A percentile compares a stretch with the other conserved stretches of the same genome.
These are phyloP conservation scores for Colletotrichum gloeosporioides DNA, from an alignment of 2,329 filamentous ascomycete species.

Conservation along the genomic window DNA sequence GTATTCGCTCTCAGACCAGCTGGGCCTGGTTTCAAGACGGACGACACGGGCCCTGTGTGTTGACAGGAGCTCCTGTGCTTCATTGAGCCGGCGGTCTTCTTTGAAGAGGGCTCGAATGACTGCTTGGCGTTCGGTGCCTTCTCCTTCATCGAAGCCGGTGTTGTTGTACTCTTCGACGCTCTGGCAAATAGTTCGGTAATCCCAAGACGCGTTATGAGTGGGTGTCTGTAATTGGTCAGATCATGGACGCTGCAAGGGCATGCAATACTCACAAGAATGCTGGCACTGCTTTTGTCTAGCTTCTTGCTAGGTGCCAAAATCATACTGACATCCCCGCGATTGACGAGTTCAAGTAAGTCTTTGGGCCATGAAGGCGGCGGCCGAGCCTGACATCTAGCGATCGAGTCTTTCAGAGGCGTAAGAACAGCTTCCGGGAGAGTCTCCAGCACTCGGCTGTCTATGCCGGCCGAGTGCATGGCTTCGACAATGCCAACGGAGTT, in stretches of 20 bases:
- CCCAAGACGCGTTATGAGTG: constrained; percentile 71
- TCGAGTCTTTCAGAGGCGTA: constrained; percentile 80
- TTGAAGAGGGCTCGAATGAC: constrained; percentile 89
- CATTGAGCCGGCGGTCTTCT: constrained; percentile 87
- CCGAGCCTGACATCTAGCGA: constrained; percentile 82
- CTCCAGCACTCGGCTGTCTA: constrained; percentile 73
- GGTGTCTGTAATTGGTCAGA: constrained; percentile 50
- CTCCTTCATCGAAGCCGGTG: constrained; percentile 75
- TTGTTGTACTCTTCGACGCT: constrained; percentile 64
- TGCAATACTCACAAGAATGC: constrained; percentile 46
- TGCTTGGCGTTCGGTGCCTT: constrained; percentile 82
- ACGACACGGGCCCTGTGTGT: constrained; percentile 81
- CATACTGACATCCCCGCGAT: constrained; percentile 79
- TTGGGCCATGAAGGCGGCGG: constrained; percentile 80
- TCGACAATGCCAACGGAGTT: constrained; percentile 72
- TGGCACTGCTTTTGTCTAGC: constrained; percentile 37
- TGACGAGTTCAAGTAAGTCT: constrained; percentile 75
- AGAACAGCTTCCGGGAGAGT: constrained; percentile 86
- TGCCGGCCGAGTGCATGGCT: constrained; percentile 72
- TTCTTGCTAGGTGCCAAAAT: constrained; percentile 59
- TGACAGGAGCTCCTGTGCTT: constrained; percentile 85
- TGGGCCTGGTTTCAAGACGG: constrained; percentile 75
- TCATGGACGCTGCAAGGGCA: background rate
- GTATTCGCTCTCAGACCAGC: constrained; percentile 85
- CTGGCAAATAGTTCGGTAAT: constrained; percentile 80